phyloP scores from a whole-genome alignment of 176 grass and related monocot species.

The Chloris gayana region DNA sequence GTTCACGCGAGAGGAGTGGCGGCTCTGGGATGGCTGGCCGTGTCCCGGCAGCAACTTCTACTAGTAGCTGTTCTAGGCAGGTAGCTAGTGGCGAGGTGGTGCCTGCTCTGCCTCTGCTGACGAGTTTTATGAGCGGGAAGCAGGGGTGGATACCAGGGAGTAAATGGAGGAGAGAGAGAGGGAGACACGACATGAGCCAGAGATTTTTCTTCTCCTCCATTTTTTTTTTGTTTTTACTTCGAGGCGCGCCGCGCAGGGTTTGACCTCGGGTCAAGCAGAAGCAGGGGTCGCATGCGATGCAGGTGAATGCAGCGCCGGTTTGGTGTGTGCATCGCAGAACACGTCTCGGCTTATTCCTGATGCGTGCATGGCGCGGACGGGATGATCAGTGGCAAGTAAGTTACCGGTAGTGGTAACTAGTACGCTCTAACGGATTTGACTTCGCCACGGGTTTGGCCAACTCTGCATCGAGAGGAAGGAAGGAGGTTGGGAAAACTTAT shows the following conservation, averaged over 20 bases:
- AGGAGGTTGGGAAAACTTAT: too few species aligned
- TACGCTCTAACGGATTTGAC: background rate
- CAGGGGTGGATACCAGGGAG: constrained; percentile 30
- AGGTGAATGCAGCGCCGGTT: constrained; percentile 2
- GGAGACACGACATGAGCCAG: background rate
- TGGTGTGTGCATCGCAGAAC: background rate
- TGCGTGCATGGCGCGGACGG: background rate
- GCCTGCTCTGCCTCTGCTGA: background rate
- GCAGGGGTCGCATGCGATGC: constrained; percentile 5
- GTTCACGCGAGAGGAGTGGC: constrained; percentile 38
- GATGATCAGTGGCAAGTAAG: constrained; percentile 20
- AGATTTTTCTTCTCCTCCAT: background rate
- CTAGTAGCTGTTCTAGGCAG: background rate
- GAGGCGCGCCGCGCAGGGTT: constrained; percentile 21
- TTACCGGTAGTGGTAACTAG: background rate
- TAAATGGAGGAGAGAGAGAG: constrained; percentile 38
- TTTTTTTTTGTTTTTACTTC: background rate
- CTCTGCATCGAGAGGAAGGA: background rate
- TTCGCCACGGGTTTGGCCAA: background rate
- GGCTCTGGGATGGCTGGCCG: constrained; percentile 4
- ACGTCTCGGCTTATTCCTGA: background rate
- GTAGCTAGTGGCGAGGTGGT: background rate
- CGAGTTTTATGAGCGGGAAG: constrained; percentile 47
- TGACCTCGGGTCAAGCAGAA: constrained; percentile 44
- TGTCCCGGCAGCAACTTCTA: constrained; percentile 9